Conservation (phyloP, 176 grass and related monocot species). For the Avena sativa region DNA sequence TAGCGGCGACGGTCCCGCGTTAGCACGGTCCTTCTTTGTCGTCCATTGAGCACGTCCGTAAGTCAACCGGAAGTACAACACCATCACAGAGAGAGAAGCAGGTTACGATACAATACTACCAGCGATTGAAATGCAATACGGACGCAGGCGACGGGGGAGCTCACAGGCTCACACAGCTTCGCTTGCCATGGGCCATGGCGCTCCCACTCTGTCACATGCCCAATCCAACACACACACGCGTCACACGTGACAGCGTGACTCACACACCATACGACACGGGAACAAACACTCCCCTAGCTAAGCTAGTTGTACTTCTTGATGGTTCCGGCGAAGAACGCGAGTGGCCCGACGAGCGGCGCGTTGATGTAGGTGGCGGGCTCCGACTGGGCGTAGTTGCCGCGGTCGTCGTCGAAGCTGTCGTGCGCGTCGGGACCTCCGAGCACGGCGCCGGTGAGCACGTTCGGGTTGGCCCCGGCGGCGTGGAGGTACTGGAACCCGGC, state of each 20-base stretch:
- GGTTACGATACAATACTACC: neutral
- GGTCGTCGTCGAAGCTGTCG: constrained; percentile 73
- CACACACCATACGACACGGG: neutral
- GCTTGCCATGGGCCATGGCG: constrained; percentile 46
- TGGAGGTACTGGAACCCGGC: constrained; percentile 82
- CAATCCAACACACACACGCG: neutral
- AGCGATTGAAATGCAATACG: neutral
- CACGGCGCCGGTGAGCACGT: constrained; percentile 73
- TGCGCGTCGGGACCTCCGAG: constrained; percentile 62
- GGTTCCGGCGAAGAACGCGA: constrained; percentile 75
- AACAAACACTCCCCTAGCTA: neutral
- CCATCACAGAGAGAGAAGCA: no score
- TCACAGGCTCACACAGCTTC: constrained; percentile 11
- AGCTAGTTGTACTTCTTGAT: neutral
- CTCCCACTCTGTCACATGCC: constrained; percentile 59
- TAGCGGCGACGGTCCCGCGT: no score
- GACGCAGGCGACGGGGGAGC: constrained; percentile 58
- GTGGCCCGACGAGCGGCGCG: constrained; percentile 80
- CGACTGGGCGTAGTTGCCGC: constrained; percentile 72
- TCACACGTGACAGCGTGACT: neutral
- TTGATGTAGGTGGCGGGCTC: constrained; percentile 96
- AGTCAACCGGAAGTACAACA: no score
- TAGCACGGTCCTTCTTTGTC: no score
- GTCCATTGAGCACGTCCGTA: no score
- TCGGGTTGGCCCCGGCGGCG: constrained; percentile 59